Base-by-base conservation (phyloP, 2,329 filamentous ascomycete genomes). In the Hypoxylon sp. region DNA sequence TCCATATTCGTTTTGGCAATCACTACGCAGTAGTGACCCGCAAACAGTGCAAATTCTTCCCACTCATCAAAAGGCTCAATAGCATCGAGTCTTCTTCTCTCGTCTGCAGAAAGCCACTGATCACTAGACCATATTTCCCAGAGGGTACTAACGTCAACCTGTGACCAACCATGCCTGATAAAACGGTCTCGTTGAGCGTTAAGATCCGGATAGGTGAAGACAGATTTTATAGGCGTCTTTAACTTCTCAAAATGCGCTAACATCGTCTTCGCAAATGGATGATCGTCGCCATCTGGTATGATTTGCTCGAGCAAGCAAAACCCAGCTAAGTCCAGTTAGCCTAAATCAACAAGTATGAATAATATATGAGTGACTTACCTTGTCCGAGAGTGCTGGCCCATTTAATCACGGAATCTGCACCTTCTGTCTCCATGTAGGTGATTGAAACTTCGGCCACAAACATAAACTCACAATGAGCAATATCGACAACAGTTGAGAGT, bases 51-150 rank as follows among this genome's bases (percentile, higher is more conserved):
- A 76, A 98, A 94, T 75, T 98, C 95, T 79, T 98, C 95, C 93
- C 93, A 97, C 79, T 98, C 94, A 78, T 98, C 95, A 76, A 98
- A 98, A 0, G 91, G 89, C 75, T 98, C 95, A 14, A 94, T 79
- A 0, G 81, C 76, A 72, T 97, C 91, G 13, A 98, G 80, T 10
- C 80, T 81, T 36, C 77, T 81, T 69, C 93, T 86, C 67, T 93
- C 85, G 0, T 84, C 79, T 0, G 84, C 75, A 5, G 83, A 83
- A 19, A 97, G 80, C 77, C 94, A 94, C 2, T 81, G 76, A 13
- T 88, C 82, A 70, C 92, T 88, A 10, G 86, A 88, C 94, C 94
- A 98, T 0, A 94, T 83, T 60, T 93, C 87, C 93, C 94, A 97
- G 10, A 98, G 82, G 73, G 90, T 93, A 76, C 87, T 86, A 48